phyloP scores from a whole-genome alignment of 169 alveolate genomes.

The Perkinsus chesapeaki region DNA sequence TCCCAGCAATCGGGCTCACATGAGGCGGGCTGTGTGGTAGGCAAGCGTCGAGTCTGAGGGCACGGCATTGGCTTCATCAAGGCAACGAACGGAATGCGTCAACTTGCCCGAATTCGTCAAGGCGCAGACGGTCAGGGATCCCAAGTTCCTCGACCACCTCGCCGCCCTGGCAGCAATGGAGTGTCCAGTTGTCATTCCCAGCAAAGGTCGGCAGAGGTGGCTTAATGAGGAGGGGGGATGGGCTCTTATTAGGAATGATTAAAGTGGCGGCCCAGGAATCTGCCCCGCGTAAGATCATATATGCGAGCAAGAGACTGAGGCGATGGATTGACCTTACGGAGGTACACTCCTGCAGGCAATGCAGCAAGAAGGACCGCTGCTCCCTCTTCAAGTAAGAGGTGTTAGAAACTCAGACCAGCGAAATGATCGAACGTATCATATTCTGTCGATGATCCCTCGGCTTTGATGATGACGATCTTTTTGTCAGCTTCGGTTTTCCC shows the following conservation, averaged over 20 bases:
- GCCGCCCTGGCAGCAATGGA: not conserved
- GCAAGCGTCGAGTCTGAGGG: not conserved
- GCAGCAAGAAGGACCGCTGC: slow-evolving; percentile 4
- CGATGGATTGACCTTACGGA: not conserved
- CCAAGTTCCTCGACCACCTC: not conserved
- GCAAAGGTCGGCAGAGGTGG: not conserved
- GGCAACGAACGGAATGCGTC: not conserved
- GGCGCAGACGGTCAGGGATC: not conserved
- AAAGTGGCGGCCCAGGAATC: not conserved
- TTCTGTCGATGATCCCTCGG: no score
- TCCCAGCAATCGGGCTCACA: not conserved
- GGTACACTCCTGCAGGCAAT: not conserved
- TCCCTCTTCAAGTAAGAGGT: not conserved
- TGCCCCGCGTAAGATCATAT: not conserved
- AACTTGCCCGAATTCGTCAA: not conserved
- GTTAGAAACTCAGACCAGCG: no score
- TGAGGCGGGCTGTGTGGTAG: not conserved
- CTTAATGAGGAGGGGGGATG: not conserved
- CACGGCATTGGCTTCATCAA: not conserved
- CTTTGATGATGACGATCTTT: no score
- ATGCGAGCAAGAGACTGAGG: not conserved
- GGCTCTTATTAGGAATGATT: not conserved
- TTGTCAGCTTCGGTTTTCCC: no score
- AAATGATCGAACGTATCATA: no score
- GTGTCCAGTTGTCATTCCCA: not conserved